Percentiles rank a stretch among this genome's conserved stretches.
These are phyloP conservation scores for Alternaria atra DNA, from an alignment of 2,329 filamentous ascomycete species.

Conservation along the genomic window DNA sequence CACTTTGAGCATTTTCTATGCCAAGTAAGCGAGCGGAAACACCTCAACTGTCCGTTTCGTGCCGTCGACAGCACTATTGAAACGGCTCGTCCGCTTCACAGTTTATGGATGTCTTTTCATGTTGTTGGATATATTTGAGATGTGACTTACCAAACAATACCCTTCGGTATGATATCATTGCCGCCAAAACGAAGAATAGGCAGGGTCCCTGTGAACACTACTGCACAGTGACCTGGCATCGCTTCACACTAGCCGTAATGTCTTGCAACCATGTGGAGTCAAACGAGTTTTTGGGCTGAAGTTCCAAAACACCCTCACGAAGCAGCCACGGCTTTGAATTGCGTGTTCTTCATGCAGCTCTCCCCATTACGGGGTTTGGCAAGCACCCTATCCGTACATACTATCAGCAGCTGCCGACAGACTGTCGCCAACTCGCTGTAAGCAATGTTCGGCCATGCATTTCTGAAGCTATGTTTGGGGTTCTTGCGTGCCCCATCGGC, in stretches of 20 bases:
- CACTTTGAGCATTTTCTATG: slow-evolving; percentile 13
- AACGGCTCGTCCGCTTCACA: slow-evolving; percentile 8
- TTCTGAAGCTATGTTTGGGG: slow-evolving; percentile 10
- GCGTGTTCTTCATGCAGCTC: slow-evolving; percentile 9
- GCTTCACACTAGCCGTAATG: slow-evolving; percentile 19
- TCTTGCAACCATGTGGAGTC: slow-evolving; percentile 16
- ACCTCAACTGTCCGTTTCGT: slow-evolving; percentile 16
- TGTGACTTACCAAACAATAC: neutral
- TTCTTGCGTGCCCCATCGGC: slow-evolving; percentile 13
- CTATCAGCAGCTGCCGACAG: slow-evolving; percentile 5
- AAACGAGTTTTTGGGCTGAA: slow-evolving; percentile 12
- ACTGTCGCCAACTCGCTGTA: slow-evolving; percentile 10
- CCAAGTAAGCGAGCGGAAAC: slow-evolving; percentile 24
- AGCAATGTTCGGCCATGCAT: slow-evolving; percentile 3
- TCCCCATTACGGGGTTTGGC: slow-evolving; percentile 2
- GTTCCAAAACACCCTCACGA: slow-evolving; percentile 11
- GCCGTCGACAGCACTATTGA: neutral
- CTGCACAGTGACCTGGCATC: slow-evolving; percentile 25
- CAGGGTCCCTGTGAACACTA: slow-evolving; percentile 15
- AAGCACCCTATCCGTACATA: neutral
- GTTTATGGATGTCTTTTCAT: neutral
- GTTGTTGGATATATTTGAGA: neutral
- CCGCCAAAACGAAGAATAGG: slow-evolving; percentile 6
- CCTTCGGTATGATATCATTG: slow-evolving; percentile 12
- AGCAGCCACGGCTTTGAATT: slow-evolving; percentile 6